phyloP scores from a whole-genome alignment of 805 yeast species.

The Lachancea kluyveri region DNA sequence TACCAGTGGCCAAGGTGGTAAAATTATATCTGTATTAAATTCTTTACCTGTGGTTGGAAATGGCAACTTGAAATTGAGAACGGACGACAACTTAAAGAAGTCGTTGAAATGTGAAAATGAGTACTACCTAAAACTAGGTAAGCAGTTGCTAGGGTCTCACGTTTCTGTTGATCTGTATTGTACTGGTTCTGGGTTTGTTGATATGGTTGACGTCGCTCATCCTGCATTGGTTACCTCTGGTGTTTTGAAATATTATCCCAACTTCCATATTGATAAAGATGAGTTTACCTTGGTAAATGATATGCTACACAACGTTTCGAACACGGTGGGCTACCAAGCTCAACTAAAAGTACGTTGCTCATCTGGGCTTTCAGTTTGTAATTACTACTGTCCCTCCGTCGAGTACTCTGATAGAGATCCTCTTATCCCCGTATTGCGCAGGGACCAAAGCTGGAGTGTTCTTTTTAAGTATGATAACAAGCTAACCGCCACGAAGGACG shows the following conservation, averaged over 20 bases:
- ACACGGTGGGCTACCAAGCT: constrained; percentile 67
- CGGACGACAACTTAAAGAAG: constrained; percentile 40
- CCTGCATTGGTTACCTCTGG: constrained; percentile 72
- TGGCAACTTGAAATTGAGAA: constrained; percentile 49
- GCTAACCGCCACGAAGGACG: constrained; percentile 57
- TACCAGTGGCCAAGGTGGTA: constrained; percentile 66
- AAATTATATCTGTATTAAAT: constrained; percentile 62
- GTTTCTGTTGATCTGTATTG: constrained; percentile 76
- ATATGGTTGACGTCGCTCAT: constrained; percentile 65
- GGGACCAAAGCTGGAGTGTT: constrained; percentile 62
- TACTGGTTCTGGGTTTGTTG: constrained; percentile 58
- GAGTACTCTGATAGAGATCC: constrained; percentile 50
- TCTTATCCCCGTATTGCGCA: constrained; percentile 55
- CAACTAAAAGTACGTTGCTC: constrained; percentile 83
- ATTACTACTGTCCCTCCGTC: constrained; percentile 60
- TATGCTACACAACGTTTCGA: constrained; percentile 44
- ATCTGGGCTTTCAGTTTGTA: constrained; percentile 73
- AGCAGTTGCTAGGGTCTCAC: constrained; percentile 47
- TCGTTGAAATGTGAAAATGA: constrained; percentile 53
- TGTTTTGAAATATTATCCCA: constrained; percentile 51
- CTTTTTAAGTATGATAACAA: constrained; percentile 73
- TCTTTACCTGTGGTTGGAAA: constrained; percentile 77
- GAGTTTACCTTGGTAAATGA: constrained; percentile 59
- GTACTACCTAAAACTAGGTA: constrained; percentile 55
- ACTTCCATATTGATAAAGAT: constrained; percentile 64